phyloP scores from a whole-genome alignment of 139 green algal genomes.

The Chlamydomonas sphaeroides region DNA sequence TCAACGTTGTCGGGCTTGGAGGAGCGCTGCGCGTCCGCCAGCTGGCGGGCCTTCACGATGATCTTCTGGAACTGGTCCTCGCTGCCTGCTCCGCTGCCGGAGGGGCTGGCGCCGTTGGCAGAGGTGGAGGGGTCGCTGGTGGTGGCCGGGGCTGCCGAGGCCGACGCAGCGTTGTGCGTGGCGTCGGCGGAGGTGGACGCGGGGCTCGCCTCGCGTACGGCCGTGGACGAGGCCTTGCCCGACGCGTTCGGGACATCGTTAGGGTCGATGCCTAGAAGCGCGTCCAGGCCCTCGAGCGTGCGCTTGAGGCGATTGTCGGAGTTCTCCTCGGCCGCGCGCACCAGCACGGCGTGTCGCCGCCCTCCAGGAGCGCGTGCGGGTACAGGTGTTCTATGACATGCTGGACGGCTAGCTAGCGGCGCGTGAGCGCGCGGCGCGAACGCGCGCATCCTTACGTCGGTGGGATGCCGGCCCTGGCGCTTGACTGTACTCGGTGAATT shows the following conservation, averaged over 20 bases:
- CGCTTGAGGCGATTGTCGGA: conserved; percentile 56
- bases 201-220: conserved; percentile 6
- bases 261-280: conserved; percentile 81
- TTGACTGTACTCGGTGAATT: too few species aligned
- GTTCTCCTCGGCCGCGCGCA: conserved; percentile 12
- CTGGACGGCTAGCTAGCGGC: neutral
- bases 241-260: conserved; percentile 45
- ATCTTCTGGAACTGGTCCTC: conserved; percentile 56
- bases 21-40: conserved; percentile 33
- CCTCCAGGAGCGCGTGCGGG: neutral
- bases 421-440: too few species aligned
- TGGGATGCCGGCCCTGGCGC: too few species aligned
- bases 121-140: neutral
- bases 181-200: neutral
- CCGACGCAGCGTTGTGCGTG: neutral
- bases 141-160: neutral
- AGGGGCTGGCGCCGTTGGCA: conserved; percentile 14
- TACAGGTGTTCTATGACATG: neutral
- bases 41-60: conserved; percentile 52
- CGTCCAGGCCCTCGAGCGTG: conserved; percentile 79
- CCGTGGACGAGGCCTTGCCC: conserved; percentile 15
- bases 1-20: conserved; percentile 29
- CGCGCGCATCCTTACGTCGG: too few species aligned
- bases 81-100: conserved; percentile 1
- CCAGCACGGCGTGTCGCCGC: conserved; percentile 3